Evolutionary conservation across 768 basidiomycete genomes (phyloP), one percentile per base, ranked within the genome.

Genomic region (Agaricus subrufescens): DNA sequence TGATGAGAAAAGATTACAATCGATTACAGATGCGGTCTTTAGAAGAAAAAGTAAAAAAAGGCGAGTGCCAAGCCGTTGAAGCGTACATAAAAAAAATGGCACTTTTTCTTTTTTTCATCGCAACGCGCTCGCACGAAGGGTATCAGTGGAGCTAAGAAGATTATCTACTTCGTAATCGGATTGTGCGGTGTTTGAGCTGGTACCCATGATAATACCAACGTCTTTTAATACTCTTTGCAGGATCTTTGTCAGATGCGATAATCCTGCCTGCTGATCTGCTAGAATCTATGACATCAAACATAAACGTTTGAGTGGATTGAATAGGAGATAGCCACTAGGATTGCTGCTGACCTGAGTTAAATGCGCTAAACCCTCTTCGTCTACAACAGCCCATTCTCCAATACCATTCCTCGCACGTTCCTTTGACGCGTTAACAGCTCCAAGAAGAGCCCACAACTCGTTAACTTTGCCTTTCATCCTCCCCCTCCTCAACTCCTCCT

Each of bases 401-500:
- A 75, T 76, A 14, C 75, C 77, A 11, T 64, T 62, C 30, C 68
- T 71, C 23, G 65, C 69, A 58, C 78, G 76, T 63, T 86, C 84
- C 61, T 78, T 71, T 27, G 82, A 77, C 7, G 87, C 84, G 44
- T 80, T 80, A 15, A 93, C 73, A 45, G 87, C 84, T 3, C 90
- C 90, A 8, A 94, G 79, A 12, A 90, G 73, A 14, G 89, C 90
- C 92, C 92, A 94, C 27, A 94, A 71, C 65, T 94, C 92, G 60
- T 89, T 90, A 64, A 91, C 65, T 64, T 88, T 89, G 44, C 84
- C 84, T 34, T 82, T 79, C 71, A 87, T 75, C 63, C 87, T 71
- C 50, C 87, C 82, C 53, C 71, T 70, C 48, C 81, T 80, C 58
- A 92, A 65, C 66, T 92, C 90, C 52, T 85, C 85, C 63, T 86